Evolutionary conservation across 2,329 filamentous ascomycete species (phyloP).

Genomic region (Beauveria scarabaeidicola): DNA sequence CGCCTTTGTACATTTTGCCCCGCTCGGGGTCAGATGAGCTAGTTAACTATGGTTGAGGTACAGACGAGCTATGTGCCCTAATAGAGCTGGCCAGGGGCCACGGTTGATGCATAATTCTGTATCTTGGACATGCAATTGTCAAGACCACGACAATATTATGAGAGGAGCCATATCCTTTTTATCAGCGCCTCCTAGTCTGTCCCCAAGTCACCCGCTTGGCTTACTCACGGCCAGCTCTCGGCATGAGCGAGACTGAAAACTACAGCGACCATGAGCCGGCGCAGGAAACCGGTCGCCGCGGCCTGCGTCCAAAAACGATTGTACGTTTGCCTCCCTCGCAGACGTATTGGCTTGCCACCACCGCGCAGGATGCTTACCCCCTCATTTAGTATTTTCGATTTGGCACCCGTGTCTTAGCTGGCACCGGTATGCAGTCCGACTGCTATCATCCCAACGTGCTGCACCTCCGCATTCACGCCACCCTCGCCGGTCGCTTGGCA

Average conservation of each 20-base stretch:
- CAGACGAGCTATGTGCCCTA: too few species aligned
- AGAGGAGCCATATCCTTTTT: too few species aligned
- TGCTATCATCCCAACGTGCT: conserved; percentile 16
- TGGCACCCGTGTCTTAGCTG: not conserved
- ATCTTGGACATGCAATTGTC: too few species aligned
- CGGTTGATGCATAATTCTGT: too few species aligned
- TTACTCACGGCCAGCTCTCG: not conserved
- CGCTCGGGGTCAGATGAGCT: too few species aligned
- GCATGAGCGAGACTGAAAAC: not conserved
- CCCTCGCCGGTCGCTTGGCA: conserved; percentile 6
- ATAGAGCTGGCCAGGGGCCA: too few species aligned
- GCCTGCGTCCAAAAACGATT: not conserved
- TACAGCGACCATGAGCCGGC: not conserved
- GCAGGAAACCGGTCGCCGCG: not conserved
- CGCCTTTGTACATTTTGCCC: too few species aligned
- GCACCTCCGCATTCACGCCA: conserved; percentile 10
- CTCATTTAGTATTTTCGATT: not conserved
- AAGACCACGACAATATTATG: too few species aligned
- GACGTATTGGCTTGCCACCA: not conserved
- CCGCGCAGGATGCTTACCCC: not conserved
- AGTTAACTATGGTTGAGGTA: too few species aligned
- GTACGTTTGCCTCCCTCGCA: not conserved
- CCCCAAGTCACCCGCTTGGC: too few species aligned
- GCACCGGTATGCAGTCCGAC: not conserved
- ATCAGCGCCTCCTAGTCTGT: too few species aligned